Percentiles rank a stretch among this genome's conserved stretches.
phyloP scores from a whole-genome alignment of 768 basidiomycete genomes.

The Steccherinum ochraceum region DNA sequence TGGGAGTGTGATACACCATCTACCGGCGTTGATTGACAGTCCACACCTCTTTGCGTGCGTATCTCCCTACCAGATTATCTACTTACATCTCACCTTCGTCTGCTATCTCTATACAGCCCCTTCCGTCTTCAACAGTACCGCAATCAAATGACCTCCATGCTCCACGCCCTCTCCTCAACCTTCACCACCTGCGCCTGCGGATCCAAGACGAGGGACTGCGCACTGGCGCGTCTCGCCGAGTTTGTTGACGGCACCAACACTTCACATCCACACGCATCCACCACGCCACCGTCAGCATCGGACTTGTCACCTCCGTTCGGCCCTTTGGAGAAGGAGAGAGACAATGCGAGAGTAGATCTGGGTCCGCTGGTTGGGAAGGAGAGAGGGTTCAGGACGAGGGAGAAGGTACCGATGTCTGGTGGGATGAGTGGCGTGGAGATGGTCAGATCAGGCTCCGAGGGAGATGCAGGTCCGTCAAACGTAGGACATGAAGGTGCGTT shows the following conservation, averaged over 20 bases:
- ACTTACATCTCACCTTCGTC: neutral
- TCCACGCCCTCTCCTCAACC: slow-evolving; percentile 62
- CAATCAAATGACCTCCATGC: slow-evolving; percentile 60
- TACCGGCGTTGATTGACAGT: slow-evolving; percentile 60
- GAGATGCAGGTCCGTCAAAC: neutral
- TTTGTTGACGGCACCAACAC: slow-evolving; percentile 43
- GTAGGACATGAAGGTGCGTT: neutral
- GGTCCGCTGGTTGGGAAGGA: slow-evolving; percentile 58
- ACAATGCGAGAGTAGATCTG: slow-evolving; percentile 32
- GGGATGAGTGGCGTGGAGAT: slow-evolving; percentile 64
- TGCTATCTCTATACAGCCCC: slow-evolving; percentile 27
- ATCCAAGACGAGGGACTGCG: slow-evolving; percentile 53
- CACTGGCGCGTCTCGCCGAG: slow-evolving; percentile 54
- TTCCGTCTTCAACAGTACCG: slow-evolving; percentile 47
- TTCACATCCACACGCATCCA: slow-evolving; percentile 21
- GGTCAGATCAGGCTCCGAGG: slow-evolving; percentile 15
- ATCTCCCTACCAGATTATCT: slow-evolving; percentile 19
- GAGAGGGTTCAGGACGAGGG: slow-evolving; percentile 58
- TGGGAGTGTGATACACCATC: slow-evolving; percentile 71
- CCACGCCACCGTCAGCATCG: slow-evolving; percentile 16
- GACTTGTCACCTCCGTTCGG: neutral
- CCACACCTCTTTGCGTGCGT: slow-evolving; percentile 55
- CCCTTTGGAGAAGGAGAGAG: slow-evolving; percentile 5
- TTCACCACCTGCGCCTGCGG: slow-evolving; percentile 77
- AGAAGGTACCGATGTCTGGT: slow-evolving; percentile 47